Base-by-base conservation (phyloP, 1,284 basidiomycete genomes). In the Lentinus polychrous region DNA sequence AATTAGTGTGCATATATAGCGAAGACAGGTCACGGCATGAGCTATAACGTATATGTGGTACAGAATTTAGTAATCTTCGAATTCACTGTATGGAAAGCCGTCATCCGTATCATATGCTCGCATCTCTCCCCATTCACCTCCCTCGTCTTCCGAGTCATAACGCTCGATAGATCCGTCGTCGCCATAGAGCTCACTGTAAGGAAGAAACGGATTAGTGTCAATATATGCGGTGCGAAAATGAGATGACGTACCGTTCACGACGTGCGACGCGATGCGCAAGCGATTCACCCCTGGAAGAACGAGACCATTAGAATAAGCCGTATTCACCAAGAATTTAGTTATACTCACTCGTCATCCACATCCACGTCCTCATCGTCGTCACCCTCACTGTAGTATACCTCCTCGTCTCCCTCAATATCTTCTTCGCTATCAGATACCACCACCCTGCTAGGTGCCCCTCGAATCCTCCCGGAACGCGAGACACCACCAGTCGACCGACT, bases 81-180 rank as follows among this genome's bases (percentile, higher is more conserved):
- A 27, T 27, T 27, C 27, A 27, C 27, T 27, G 27, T 27, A 27
- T 10, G 27, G 27, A 27, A 27, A 27, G 5, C 27, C 27, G 4
- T 27, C 27, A 27, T 27, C 27, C 27, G 27, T 27, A 27, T 27
- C 27, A 10, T 27, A 27, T 27, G 27, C 27, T 5, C 27, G 27
- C 27, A 27, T 27, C 10, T 27, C 27, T n/a, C n/a, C n/a, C 4
- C 10, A 27, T 27, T 27, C 27, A 10, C 10, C 27, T 10, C 27
- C 27, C 27, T 27, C 27, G 4, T 27, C 27, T 5, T 27, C 27
- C 10, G 27, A 27, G 5, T 5, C 5, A 10, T 5, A 10, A 27
- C 10, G 27, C 4, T 27, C 10, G 27, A 27, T 27, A 27, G 53
- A 54, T 5, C 53, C 53, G 41, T 54, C 53, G 24, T 54, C 53